Evolutionary conservation across 805 yeast genomes (phyloP).

Genomic region (Saccharomycopsis olivae): DNA sequence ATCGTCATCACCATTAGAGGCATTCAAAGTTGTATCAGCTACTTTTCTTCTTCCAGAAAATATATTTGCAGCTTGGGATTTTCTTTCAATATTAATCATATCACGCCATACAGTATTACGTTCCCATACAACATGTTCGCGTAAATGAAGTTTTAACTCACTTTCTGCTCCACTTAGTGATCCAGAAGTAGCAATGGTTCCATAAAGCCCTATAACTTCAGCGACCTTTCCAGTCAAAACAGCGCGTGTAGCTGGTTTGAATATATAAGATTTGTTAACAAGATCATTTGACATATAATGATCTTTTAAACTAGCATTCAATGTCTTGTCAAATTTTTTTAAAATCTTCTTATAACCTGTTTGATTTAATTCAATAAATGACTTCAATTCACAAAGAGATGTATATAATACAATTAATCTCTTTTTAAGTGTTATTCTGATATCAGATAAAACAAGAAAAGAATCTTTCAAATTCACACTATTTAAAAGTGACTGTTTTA

Average conservation of each 20-base stretch:
- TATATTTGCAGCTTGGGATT: slow-evolving; percentile 62
- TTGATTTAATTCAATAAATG: slow-evolving; percentile 71
- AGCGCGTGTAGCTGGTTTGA: slow-evolving; percentile 36
- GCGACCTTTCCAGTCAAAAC: slow-evolving; percentile 43
- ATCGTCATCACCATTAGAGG: neutral
- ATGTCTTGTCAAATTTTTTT: slow-evolving; percentile 84
- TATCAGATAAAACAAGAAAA: slow-evolving; percentile 35
- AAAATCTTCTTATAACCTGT: slow-evolving; percentile 86
- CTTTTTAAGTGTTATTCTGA: slow-evolving; percentile 36
- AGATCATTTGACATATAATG: slow-evolving; percentile 41
- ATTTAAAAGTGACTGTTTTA: slow-evolving; percentile 8
- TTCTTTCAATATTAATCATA: slow-evolving; percentile 83
- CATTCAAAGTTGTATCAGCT: neutral
- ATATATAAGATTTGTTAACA: slow-evolving; percentile 42
- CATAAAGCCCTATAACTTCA: slow-evolving; percentile 43
- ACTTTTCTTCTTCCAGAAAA: slow-evolving; percentile 21
- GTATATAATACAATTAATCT: slow-evolving; percentile 60
- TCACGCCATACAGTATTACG: slow-evolving; percentile 97
- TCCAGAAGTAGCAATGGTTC: slow-evolving; percentile 35
- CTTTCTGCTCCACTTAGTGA: slow-evolving; percentile 33
- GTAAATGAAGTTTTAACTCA: slow-evolving; percentile 38
- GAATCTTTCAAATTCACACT: slow-evolving; percentile 16
- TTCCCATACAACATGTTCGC: slow-evolving; percentile 96
- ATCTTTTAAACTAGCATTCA: slow-evolving; percentile 49
- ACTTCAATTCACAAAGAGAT: slow-evolving; percentile 67